A percentile compares a stretch with the other conserved stretches of the same genome.
phyloP scores from a whole-genome alignment of 352 stramenopile genomes.

The Phytophthora brassicae region DNA sequence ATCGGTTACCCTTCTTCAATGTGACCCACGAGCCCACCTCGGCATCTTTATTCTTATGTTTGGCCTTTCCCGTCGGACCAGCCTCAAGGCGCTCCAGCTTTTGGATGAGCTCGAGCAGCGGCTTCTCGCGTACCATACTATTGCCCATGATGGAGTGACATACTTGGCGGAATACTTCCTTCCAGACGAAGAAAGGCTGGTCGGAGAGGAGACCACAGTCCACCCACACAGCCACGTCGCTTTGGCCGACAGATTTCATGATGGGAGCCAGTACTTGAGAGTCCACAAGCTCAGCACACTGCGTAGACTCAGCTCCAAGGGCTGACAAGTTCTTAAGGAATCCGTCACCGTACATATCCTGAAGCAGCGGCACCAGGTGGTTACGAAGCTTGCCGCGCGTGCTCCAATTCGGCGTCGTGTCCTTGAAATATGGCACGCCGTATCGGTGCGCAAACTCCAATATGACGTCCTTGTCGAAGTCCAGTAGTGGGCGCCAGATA shows the following conservation, averaged over 20 bases:
- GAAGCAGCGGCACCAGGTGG: slow-evolving; percentile 92
- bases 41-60: slow-evolving; percentile 45
- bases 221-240: slow-evolving; percentile 72
- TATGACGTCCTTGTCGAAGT: slow-evolving; percentile 94
- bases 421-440: slow-evolving; percentile 97
- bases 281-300: slow-evolving; percentile 74
- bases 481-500: slow-evolving; percentile 93
- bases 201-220: slow-evolving; percentile 51
- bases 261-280: slow-evolving; percentile 59
- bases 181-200: slow-evolving; percentile 87
- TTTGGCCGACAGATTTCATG: slow-evolving; percentile 54
- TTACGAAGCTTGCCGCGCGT: slow-evolving; percentile 96
- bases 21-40: slow-evolving; percentile 74
- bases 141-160: slow-evolving; percentile 83
- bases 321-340: slow-evolving; percentile 84
- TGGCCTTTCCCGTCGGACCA: slow-evolving; percentile 21
- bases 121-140: slow-evolving; percentile 85
- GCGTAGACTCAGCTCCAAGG: slow-evolving; percentile 75
- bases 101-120: slow-evolving; percentile 69
- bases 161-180: slow-evolving; percentile 80
- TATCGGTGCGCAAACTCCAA: slow-evolving; percentile 95
- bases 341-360: slow-evolving; percentile 95
- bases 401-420: slow-evolving; percentile 96
- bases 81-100: slow-evolving; percentile 61
- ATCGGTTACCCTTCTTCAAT: slow-evolving; percentile 84